Percentiles rank a stretch among this genome's conserved stretches.
Conservation (phyloP, 2,329 filamentous ascomycete genomes). For the Fusarium nelsonii region DNA sequence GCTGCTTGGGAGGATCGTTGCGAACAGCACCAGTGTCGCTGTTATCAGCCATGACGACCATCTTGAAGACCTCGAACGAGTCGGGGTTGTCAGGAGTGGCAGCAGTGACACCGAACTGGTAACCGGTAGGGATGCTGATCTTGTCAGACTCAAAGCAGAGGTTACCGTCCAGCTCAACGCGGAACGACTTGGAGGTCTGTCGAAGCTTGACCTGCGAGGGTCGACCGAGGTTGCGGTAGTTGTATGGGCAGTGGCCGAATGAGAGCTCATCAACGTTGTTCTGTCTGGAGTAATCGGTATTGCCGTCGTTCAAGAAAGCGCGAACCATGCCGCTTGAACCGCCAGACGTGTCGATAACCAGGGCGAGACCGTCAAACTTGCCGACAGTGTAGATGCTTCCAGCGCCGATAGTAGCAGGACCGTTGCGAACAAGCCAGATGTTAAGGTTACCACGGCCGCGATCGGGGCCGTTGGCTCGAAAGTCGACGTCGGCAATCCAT, state of each 20-base stretch:
- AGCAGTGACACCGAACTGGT: slow-evolving; percentile 88
- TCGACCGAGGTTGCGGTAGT: slow-evolving; percentile 91
- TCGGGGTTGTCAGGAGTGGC: slow-evolving; percentile 92
- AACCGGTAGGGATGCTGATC: slow-evolving; percentile 81
- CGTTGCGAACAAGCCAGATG: slow-evolving; percentile 87
- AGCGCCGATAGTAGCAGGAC: slow-evolving; percentile 72
- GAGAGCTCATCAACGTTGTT: slow-evolving; percentile 85
- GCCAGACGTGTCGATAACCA: slow-evolving; percentile 87
- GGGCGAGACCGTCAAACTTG: slow-evolving; percentile 88
- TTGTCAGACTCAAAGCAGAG: slow-evolving; percentile 87
- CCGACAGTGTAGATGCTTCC: slow-evolving; percentile 86
- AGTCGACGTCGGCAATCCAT: slow-evolving; percentile 88
- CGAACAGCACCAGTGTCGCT: slow-evolving; percentile 44
- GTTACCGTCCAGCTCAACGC: slow-evolving; percentile 82
- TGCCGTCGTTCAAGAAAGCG: slow-evolving; percentile 94
- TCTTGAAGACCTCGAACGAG: slow-evolving; percentile 92
- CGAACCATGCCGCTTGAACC: slow-evolving; percentile 83
- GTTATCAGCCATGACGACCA: slow-evolving; percentile 76
- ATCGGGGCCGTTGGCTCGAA: slow-evolving; percentile 88
- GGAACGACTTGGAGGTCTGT: slow-evolving; percentile 74
- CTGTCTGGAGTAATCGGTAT: slow-evolving; percentile 78
- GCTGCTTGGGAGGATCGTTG: slow-evolving; percentile 50
- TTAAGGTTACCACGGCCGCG: slow-evolving; percentile 90
- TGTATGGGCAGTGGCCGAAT: slow-evolving; percentile 92
- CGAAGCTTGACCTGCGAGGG: slow-evolving; percentile 82